These are phyloP conservation scores for Boletus rex-veris DNA, from an alignment of 768 basidiomycete genomes.

Conservation along the genomic window DNA sequence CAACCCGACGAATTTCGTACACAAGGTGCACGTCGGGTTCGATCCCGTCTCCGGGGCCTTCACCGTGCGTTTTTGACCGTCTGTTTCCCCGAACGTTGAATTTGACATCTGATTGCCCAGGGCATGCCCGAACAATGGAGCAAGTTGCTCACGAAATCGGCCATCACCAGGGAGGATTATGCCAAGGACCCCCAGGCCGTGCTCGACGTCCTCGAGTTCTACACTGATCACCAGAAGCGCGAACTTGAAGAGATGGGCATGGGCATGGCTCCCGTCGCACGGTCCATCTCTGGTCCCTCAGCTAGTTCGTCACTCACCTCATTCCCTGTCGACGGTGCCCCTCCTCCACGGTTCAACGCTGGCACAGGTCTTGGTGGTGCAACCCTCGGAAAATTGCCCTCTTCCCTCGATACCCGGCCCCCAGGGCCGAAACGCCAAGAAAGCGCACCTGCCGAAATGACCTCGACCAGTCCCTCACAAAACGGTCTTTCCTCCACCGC, in stretches of 20 bases:
- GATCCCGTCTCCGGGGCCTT: slow-evolving; percentile 93
- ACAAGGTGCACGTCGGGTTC: slow-evolving; percentile 97
- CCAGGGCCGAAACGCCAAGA: slow-evolving; percentile 43
- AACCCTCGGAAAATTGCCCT: slow-evolving; percentile 41
- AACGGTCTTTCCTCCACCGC: slow-evolving; percentile 42
- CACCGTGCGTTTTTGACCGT: slow-evolving; percentile 57
- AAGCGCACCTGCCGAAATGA: slow-evolving; percentile 37
- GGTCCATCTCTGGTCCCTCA: slow-evolving; percentile 20
- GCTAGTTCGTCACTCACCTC: slow-evolving; percentile 32
- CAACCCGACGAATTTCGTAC: slow-evolving; percentile 96
- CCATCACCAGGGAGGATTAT: slow-evolving; percentile 97
- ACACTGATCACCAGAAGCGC: slow-evolving; percentile 96
- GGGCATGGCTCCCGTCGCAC: slow-evolving; percentile 26
- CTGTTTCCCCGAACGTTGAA: not conserved
- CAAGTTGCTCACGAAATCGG: slow-evolving; percentile 93
- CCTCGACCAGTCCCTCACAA: slow-evolving; percentile 25
- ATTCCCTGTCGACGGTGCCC: slow-evolving; percentile 34
- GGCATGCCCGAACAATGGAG: slow-evolving; percentile 98
- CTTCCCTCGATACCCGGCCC: slow-evolving; percentile 36
- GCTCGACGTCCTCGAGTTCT: slow-evolving; percentile 96
- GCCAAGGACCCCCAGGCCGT: slow-evolving; percentile 97
- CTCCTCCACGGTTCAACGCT: slow-evolving; percentile 81
- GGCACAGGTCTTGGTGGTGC: slow-evolving; percentile 88
- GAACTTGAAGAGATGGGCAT: slow-evolving; percentile 68
- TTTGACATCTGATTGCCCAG: slow-evolving; percentile 35